Evolutionary conservation across 805 yeast species (phyloP).

Genomic region (Diddensiella santjacobensis): DNA sequence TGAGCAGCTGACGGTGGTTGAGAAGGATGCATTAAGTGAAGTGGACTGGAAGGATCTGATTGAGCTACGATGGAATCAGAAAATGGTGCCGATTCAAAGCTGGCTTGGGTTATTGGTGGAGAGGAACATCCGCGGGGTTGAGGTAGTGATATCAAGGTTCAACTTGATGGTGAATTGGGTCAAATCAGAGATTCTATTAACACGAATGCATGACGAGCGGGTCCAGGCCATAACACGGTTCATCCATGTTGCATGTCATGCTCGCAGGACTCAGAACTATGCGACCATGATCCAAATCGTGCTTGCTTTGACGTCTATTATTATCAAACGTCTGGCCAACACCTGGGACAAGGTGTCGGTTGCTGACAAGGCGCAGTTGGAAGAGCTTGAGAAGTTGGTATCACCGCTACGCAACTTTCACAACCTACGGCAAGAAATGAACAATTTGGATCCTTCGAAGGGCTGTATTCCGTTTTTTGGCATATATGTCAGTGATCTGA

Average conservation of each 20-base stretch:
- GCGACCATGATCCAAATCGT: constrained; percentile 85
- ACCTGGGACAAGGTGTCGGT: constrained; percentile 76
- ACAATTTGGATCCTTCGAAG: constrained; percentile 53
- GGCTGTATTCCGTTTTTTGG: constrained; percentile 94
- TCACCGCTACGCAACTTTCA: constrained; percentile 73
- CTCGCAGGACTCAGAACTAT: constrained; percentile 70
- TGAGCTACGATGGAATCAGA: constrained; percentile 68
- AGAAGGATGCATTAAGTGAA: constrained; percentile 75
- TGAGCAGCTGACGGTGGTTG: constrained; percentile 81
- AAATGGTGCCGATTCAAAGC: constrained; percentile 64
- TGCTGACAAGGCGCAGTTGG: constrained; percentile 65
- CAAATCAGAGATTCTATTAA: constrained; percentile 76
- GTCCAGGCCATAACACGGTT: constrained; percentile 74
- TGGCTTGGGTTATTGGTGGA: constrained; percentile 75
- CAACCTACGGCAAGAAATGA: constrained; percentile 59
- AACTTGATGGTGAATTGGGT: constrained; percentile 90
- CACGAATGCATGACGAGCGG: constrained; percentile 56
- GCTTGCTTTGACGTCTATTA: constrained; percentile 69
- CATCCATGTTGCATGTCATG: constrained; percentile 78
- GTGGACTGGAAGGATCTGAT: constrained; percentile 90
- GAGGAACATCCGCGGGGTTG: constrained; percentile 65
- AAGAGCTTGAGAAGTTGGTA: constrained; percentile 63
- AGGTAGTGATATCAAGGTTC: constrained; percentile 78
- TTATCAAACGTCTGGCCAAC: constrained; percentile 52
- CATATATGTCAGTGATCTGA: constrained; percentile 75